Evolutionary conservation across 208 protist genomes (phyloP).

Genomic region (Strigomonas culicis): DNA sequence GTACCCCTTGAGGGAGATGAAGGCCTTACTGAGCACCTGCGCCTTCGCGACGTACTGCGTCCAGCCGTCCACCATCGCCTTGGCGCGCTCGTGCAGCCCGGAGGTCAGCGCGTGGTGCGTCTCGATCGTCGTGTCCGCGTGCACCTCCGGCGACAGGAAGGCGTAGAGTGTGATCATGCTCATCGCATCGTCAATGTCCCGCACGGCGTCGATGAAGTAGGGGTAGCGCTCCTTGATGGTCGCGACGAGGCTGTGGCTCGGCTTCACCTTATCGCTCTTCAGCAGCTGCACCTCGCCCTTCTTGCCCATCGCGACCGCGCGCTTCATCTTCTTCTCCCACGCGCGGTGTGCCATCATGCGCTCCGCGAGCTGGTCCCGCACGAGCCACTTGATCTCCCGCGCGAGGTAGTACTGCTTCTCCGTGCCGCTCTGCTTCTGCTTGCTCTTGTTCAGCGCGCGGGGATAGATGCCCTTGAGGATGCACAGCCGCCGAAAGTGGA

Average conservation of each 20-base stretch:
- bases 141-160: constrained; percentile 78
- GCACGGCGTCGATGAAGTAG: constrained; percentile 95
- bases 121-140: constrained; percentile 68
- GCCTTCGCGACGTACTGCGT: constrained; percentile 82
- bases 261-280: constrained; percentile 62
- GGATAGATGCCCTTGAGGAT: constrained; percentile 99
- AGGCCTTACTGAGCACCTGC: constrained; percentile 90
- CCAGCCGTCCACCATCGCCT: constrained; percentile 71
- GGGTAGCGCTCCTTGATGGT: constrained; percentile 98
- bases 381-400: constrained; percentile 97
- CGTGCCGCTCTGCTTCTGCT: constrained; percentile 92
- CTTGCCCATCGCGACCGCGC: constrained; percentile 77
- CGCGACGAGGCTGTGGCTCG: constrained; percentile 91
- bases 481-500: constrained; percentile 95
- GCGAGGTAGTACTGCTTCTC: constrained; percentile 98
- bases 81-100: constrained; percentile 69
- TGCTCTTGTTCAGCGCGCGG: constrained; percentile 93
- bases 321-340: constrained; percentile 92
- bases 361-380: constrained; percentile 94
- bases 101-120: constrained; percentile 77
- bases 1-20: constrained; percentile 98
- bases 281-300: constrained; percentile 66
- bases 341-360: constrained; percentile 95
- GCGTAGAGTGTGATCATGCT: constrained; percentile 96
- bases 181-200: constrained; percentile 97